phyloP scores from a whole-genome alignment of 768 basidiomycete genomes.

The Mycena alexandri region DNA sequence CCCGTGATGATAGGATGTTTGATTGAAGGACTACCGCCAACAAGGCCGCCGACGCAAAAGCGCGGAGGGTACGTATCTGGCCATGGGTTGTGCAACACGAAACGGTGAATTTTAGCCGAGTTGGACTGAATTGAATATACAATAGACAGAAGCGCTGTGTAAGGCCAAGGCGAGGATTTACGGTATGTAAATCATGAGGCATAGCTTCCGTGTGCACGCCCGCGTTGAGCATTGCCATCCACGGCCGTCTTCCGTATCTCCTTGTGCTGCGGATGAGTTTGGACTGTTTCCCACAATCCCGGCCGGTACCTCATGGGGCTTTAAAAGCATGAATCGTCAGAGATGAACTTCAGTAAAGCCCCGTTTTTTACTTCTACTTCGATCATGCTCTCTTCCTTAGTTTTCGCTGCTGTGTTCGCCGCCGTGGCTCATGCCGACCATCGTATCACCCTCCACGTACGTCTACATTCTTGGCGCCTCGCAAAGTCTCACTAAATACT shows the following conservation, averaged over 20 bases:
- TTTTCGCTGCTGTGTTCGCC: constrained; percentile 10
- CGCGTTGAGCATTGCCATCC: too few relatives aligned
- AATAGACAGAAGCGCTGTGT: neutral
- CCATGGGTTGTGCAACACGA: too few relatives aligned
- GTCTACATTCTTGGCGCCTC: constrained; percentile 1
- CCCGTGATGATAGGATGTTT: constrained; percentile 1
- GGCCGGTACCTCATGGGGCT: neutral
- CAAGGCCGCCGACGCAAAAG: neutral
- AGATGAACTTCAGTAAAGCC: constrained; percentile 2
- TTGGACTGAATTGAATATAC: constrained; percentile 1
- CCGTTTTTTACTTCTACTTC: neutral
- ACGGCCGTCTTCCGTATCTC: too few relatives aligned
- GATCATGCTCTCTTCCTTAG: constrained; percentile 9
- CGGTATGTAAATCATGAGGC: too few relatives aligned
- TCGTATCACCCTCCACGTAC: constrained; percentile 14
- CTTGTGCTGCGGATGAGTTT: too few relatives aligned
- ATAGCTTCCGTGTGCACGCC: neutral
- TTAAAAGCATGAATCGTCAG: constrained; percentile 4
- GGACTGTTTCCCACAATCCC: constrained; percentile 3
- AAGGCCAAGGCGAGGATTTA: neutral
- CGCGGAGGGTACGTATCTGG: too few relatives aligned
- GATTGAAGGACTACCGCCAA: neutral
- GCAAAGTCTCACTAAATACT: neutral
- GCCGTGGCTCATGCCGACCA: constrained; percentile 11
- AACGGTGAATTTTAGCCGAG: neutral